Conservation (phyloP, 495 filamentous ascomycete genomes). For the Penicillium nucicola region DNA sequence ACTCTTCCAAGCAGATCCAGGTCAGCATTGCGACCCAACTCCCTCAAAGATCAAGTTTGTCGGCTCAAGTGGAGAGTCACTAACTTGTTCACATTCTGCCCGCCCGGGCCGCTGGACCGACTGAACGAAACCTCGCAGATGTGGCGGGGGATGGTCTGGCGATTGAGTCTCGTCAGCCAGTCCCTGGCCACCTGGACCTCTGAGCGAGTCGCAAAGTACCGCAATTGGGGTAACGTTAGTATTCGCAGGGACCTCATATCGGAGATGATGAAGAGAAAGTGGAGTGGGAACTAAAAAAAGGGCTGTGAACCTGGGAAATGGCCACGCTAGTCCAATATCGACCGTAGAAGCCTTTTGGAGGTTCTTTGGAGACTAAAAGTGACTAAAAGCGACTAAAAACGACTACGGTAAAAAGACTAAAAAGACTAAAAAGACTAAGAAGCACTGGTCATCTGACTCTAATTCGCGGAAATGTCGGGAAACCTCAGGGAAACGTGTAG, state of each 20-base stretch:
- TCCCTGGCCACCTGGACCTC: conserved; percentile 67
- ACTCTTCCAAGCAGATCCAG: conserved; percentile 45
- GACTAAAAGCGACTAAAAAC: too few species aligned
- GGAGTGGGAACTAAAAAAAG: conserved; percentile 10
- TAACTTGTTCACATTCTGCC: conserved; percentile 97
- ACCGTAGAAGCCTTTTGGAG: too few species aligned
- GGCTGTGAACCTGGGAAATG: background rate
- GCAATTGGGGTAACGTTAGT: background rate
- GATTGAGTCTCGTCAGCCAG: conserved; percentile 69
- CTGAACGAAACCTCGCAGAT: conserved; percentile 69
- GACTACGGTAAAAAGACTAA: too few species aligned
- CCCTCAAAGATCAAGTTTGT: too few species aligned
- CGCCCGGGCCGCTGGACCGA: conserved; percentile 87
- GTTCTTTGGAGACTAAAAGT: too few species aligned
- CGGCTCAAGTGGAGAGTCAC: conserved; percentile 20
- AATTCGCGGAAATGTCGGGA: too few species aligned
- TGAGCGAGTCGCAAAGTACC: conserved; percentile 24
- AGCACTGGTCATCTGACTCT: too few species aligned
- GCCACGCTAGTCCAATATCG: background rate
- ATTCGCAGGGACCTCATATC: conserved; percentile 1
- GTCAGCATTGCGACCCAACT: too few species aligned
- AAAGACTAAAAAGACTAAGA: too few species aligned
- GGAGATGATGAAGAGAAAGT: background rate
- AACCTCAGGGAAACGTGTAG: too few species aligned
- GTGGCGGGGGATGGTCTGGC: conserved; percentile 60